Evolutionary conservation across 805 yeast genomes (phyloP).

Genomic region (Candida insectorum): DNA sequence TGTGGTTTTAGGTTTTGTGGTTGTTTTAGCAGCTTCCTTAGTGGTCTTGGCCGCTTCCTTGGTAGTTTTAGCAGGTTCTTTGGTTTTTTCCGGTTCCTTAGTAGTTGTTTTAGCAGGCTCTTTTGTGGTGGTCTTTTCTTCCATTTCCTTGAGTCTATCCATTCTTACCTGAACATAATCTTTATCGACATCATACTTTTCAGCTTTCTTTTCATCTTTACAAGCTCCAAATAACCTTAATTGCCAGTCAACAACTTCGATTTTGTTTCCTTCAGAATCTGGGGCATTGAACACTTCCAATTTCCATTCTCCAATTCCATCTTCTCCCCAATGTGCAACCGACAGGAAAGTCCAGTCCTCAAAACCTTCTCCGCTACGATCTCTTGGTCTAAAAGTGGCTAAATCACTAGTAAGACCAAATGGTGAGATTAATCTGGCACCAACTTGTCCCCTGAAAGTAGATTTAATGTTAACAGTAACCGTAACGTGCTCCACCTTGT

Average conservation of each 20-base stretch:
- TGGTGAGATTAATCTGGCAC: conserved; percentile 70
- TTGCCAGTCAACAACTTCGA: conserved; percentile 63
- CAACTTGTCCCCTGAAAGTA: conserved; percentile 64
- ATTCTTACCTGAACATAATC: conserved; percentile 43
- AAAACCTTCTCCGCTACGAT: conserved; percentile 57
- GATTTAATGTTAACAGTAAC: conserved; percentile 72
- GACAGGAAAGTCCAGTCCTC: conserved; percentile 88
- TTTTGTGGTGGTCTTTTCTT: conserved; percentile 10
- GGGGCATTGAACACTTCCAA: conserved; percentile 49
- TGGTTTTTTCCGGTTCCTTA: neutral
- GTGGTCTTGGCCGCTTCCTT: conserved; percentile 1
- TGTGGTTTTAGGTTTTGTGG: conserved; percentile 3
- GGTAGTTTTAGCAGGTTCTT: conserved; percentile 1
- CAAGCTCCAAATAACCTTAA: conserved; percentile 80
- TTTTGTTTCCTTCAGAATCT: conserved; percentile 32
- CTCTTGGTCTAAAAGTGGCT: conserved; percentile 64
- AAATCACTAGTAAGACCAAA: conserved; percentile 67
- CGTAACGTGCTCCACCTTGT: conserved; percentile 80
- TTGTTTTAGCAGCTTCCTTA: conserved; percentile 2
- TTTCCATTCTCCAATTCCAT: conserved; percentile 79
- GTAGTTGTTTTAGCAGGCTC: conserved; percentile 9
- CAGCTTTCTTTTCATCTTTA: conserved; percentile 60
- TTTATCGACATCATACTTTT: conserved; percentile 47
- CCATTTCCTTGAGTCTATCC: conserved; percentile 17
- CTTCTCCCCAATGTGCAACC: conserved; percentile 97